Percentiles rank a stretch among this genome's conserved stretches.
phyloP scores from a whole-genome alignment of 139 green algal genomes.

The Coccomyxa sp. region DNA sequence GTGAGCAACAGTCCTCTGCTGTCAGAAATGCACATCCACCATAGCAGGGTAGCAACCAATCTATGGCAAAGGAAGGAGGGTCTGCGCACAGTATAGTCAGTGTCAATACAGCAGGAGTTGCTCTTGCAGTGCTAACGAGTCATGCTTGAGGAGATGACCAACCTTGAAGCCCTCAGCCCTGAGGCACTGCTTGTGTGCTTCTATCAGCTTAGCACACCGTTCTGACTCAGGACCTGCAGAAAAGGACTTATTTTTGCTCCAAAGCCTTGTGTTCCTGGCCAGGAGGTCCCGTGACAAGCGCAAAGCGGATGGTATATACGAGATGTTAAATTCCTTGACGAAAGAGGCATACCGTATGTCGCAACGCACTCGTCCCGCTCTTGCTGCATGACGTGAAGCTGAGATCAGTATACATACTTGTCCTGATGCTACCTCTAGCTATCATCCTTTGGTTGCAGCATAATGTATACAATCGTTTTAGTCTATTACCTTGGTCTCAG shows the following conservation, averaged over 20 bases:
- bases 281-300: background rate
- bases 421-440: no score
- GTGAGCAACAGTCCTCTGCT: background rate
- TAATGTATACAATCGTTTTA: background rate
- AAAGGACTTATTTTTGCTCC: no score
- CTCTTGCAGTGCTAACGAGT: background rate
- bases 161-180: constrained; percentile 89
- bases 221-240: constrained; percentile 57
- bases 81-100: no score
- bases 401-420: background rate
- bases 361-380: constrained; percentile 65
- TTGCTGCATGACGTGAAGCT: constrained; percentile 6
- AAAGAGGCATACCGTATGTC: constrained; percentile 37
- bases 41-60: background rate
- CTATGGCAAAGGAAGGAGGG: background rate
- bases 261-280: no score
- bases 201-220: constrained; percentile 76
- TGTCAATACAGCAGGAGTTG: no score
- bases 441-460: no score
- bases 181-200: constrained; percentile 88
- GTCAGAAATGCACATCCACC: background rate
- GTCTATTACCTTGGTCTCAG: constrained; percentile 78
- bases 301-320: background rate
- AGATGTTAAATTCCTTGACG: background rate
- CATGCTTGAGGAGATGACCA: background rate